These are phyloP conservation scores for Hemileccinum rubropunctum DNA, from an alignment of 768 basidiomycete species.

Conservation along the genomic window DNA sequence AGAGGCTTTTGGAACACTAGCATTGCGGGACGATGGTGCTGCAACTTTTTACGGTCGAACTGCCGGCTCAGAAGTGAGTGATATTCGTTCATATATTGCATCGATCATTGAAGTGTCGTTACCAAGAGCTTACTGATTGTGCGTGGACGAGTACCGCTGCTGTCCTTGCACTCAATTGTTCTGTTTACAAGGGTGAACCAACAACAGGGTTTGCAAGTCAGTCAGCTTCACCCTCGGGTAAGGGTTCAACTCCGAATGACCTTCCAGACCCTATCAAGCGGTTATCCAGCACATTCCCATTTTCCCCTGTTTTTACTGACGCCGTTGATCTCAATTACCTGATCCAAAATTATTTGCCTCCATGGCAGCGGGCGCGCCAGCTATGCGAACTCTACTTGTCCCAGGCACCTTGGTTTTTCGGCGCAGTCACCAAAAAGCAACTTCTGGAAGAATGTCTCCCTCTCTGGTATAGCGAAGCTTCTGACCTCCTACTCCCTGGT, in stretches of 20 bases:
- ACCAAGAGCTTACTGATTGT: constrained; percentile 56
- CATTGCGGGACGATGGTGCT: constrained; percentile 66
- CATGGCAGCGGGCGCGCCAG: constrained; percentile 54
- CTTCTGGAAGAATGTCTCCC: constrained; percentile 65
- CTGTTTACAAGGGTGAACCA: constrained; percentile 23
- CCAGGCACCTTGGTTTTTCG: constrained; percentile 81
- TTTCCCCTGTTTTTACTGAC: constrained; percentile 37
- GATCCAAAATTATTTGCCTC: constrained; percentile 51
- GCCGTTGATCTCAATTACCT: constrained; percentile 45
- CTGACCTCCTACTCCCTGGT: constrained; percentile 23
- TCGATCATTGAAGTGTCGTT: neutral
- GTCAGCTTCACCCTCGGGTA: neutral
- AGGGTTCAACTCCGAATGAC: constrained; percentile 6
- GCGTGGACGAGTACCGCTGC: constrained; percentile 20
- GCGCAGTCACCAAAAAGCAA: constrained; percentile 62
- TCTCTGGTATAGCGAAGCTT: constrained; percentile 58
- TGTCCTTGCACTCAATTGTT: neutral
- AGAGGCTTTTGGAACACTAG: constrained; percentile 68
- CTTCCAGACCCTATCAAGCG: constrained; percentile 25
- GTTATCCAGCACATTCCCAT: constrained; percentile 47
- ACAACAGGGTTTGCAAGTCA: constrained; percentile 1
- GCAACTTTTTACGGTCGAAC: constrained; percentile 72
- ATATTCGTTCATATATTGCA: constrained; percentile 23
- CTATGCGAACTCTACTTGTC: constrained; percentile 70
- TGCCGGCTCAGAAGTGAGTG: constrained; percentile 66